phyloP scores from a whole-genome alignment of 768 basidiomycete species.

The Boletus rufocinnamomeus region DNA sequence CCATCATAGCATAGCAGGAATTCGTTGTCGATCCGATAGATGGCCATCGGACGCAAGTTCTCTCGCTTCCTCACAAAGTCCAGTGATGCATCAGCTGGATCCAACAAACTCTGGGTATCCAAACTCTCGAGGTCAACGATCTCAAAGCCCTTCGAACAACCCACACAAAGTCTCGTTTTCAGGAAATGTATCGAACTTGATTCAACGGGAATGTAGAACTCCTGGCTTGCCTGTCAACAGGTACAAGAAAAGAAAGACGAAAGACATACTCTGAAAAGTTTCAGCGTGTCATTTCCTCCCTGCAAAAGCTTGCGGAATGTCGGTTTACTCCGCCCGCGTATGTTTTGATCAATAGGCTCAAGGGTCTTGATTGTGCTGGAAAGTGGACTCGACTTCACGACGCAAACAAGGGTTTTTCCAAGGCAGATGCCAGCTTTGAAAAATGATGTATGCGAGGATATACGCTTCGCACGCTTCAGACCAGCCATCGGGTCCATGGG shows the following conservation, averaged over 20 bases:
- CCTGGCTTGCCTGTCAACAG: constrained; percentile 46
- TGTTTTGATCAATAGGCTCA: constrained; percentile 91
- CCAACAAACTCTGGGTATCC: constrained; percentile 94
- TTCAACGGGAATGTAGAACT: constrained; percentile 98
- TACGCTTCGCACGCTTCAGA: constrained; percentile 90
- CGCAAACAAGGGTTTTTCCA: constrained; percentile 88
- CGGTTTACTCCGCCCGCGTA: constrained; percentile 77
- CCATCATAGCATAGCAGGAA: constrained; percentile 98
- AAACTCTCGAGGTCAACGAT: constrained; percentile 97
- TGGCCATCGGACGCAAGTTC: constrained; percentile 90
- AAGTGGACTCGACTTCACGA: constrained; percentile 93
- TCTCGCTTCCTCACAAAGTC: constrained; percentile 93
- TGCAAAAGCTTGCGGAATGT: constrained; percentile 95
- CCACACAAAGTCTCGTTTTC: constrained; percentile 96
- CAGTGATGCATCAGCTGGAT: constrained; percentile 86
- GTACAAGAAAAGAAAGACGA: background rate
- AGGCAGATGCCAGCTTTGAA: constrained; percentile 97
- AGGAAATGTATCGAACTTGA: constrained; percentile 96
- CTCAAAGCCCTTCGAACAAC: constrained; percentile 96
- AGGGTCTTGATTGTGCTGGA: constrained; percentile 98
- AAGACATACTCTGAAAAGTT: constrained; percentile 75
- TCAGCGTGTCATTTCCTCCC: constrained; percentile 92
- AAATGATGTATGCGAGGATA: constrained; percentile 95
- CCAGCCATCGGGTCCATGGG: constrained; percentile 88
- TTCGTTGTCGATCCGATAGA: constrained; percentile 95